Conservation (phyloP, 495 filamentous ascomycete genomes). For the Aspergillus incahuasiensis region DNA sequence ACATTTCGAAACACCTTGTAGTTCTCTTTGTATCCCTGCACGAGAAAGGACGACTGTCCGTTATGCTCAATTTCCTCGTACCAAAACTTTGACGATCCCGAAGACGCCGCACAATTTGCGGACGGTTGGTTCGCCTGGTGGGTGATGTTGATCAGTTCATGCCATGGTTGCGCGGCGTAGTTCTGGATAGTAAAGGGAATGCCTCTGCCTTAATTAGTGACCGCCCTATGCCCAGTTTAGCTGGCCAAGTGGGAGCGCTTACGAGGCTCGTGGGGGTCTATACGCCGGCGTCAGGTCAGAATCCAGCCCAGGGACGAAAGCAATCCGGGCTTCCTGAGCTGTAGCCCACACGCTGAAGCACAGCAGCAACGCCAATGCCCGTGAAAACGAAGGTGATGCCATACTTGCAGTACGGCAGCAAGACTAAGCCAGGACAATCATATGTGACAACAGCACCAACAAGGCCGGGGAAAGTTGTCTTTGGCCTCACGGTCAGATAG, state of each 20-base stretch:
- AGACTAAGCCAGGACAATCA: neutral
- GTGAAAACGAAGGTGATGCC: neutral
- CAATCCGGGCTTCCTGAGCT: neutral
- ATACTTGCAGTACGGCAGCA: slow-evolving; percentile 5
- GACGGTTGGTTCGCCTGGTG: neutral
- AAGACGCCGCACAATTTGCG: slow-evolving; percentile 1
- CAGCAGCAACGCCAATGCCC: neutral
- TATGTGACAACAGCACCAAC: neutral
- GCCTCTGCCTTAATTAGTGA: slow-evolving; percentile 12
- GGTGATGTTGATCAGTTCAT: neutral
- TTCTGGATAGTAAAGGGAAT: slow-evolving; percentile 21
- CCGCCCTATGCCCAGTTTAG: neutral
- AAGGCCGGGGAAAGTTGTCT: neutral
- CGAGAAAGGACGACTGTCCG: slow-evolving; percentile 29
- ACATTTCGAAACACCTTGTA: slow-evolving; percentile 38
- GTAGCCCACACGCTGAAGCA: neutral
- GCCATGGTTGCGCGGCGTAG: slow-evolving; percentile 18
- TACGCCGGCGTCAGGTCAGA: slow-evolving; percentile 2
- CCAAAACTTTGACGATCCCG: slow-evolving; percentile 23
- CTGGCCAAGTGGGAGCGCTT: neutral
- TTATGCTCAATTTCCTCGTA: slow-evolving; percentile 35
- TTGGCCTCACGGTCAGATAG: neutral
- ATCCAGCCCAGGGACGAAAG: slow-evolving; percentile 1
- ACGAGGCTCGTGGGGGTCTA: slow-evolving; percentile 10
- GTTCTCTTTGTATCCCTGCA: slow-evolving; percentile 16